phyloP scores from a whole-genome alignment of 176 grass and related monocot genomes.

The Areca catechu region DNA sequence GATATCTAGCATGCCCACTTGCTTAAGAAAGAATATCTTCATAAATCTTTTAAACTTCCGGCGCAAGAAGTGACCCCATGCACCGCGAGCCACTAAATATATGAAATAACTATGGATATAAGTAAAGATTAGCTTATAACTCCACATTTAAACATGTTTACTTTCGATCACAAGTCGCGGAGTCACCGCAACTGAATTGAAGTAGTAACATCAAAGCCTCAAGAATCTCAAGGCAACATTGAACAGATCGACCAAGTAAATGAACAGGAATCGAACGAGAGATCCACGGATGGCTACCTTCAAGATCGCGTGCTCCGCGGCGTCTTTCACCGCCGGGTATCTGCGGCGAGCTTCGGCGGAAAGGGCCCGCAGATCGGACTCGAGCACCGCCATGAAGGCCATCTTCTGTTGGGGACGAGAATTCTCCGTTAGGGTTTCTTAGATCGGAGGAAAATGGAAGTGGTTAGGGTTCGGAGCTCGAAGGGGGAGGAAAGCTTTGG shows the following conservation, averaged over 20 bases:
- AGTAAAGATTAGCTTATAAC: no score
- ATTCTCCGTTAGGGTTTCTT: not conserved
- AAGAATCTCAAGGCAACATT: no score
- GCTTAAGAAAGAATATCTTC: no score
- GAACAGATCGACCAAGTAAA: not conserved
- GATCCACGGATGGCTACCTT: slow-evolving; percentile 29
- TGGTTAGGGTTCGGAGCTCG: not conserved
- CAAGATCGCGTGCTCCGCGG: slow-evolving; percentile 81
- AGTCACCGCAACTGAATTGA: not conserved
- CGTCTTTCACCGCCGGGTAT: slow-evolving; percentile 84
- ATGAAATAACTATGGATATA: no score
- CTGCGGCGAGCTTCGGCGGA: slow-evolving; percentile 89
- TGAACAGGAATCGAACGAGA: not conserved
- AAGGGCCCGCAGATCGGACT: slow-evolving; percentile 95
- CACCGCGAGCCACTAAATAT: no score
- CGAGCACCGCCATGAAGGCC: slow-evolving; percentile 90
- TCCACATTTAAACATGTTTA: no score
- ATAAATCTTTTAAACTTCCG: no score
- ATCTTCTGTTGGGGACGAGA: slow-evolving; percentile 29
- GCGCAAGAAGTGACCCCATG: no score
- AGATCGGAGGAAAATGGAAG: not conserved
- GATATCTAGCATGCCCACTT: no score
- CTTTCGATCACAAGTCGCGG: no score
- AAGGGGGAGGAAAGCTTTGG: not conserved
- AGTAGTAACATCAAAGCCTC: not conserved